phyloP scores from a whole-genome alignment of 495 filamentous ascomycete genomes.

The Aspergillus affinis region DNA sequence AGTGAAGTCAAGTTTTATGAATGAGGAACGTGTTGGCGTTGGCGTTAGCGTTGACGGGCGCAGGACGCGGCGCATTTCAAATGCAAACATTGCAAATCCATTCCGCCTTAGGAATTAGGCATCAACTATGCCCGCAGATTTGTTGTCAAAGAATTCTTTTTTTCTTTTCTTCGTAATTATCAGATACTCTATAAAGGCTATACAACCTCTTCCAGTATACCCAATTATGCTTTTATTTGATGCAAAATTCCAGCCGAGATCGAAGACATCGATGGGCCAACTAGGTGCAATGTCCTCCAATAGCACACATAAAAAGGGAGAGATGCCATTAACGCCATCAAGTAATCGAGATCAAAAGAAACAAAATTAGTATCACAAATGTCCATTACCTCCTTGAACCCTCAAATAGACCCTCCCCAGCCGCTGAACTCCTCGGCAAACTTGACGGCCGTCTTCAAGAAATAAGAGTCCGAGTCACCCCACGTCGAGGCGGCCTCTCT shows the following conservation, averaged over 20 bases:
- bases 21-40: neutral
- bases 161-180: no score
- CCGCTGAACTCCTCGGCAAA: slow-evolving; percentile 76
- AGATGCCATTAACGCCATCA: slow-evolving; percentile 6
- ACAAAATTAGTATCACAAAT: slow-evolving; percentile 2
- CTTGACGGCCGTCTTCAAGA: slow-evolving; percentile 73
- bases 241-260: neutral
- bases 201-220: neutral
- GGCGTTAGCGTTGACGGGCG: neutral
- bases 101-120: neutral
- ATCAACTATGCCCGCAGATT: neutral
- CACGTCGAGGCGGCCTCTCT: slow-evolving; percentile 74
- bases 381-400: neutral
- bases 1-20: neutral
- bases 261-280: neutral
- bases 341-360: neutral
- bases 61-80: neutral
- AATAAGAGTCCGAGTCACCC: slow-evolving; percentile 77
- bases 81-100: slow-evolving; percentile 16
- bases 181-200: no score
- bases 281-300: neutral
- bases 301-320: slow-evolving; percentile 6
- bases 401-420: slow-evolving; percentile 63
- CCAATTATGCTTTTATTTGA: neutral
- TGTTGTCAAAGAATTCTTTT: no score